Base-by-base conservation (phyloP, 495 filamentous ascomycete species). In the Penicillium steckii region DNA sequence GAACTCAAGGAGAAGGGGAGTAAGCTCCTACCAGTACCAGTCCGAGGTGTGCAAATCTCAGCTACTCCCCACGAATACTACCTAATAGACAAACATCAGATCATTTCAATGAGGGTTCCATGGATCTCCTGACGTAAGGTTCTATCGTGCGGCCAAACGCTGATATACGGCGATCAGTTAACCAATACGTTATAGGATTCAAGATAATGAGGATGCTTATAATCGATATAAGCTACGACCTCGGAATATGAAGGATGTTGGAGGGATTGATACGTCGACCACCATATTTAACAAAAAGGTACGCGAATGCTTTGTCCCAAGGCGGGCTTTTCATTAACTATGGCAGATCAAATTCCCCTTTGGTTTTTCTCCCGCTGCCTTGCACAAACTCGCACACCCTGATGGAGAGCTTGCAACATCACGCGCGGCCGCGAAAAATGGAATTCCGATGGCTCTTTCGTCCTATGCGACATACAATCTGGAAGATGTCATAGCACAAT, bases 351-450 rank as follows among this genome's bases (percentile, higher is more conserved):
- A n/a, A n/a, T 83, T 92, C 35, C 90, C 90, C 9, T 90, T 93
- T 66, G 93, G 93, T 61, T 85, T 95, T 22, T 90, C 88, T 5
- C 91, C 91, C 4, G 91, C 91, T 21, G 90, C 89, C 3, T 79
- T 91, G 7, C 90, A 90, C 35, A 90, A 91, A 68, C 81, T 96
- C 0, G 91, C 90, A 13, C 81, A 95, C 62, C 81, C 81, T 0
- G 91, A 95, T 61, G 91, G 91, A 53, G 91, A 96, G 62, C 83
- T 91, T 0, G 76, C 90, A 2, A 80, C 93, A 5, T 95, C 90
- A 0, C 74, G 81, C 38, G 90, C 89, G 3, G 88, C 91, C 0
- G 78, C 79, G 55, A 88, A 85, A 62, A 87, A 89, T 63, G 84
- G 87, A 51, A 63, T 84, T 27, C 55, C 58, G 17, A 85, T 85